Percentiles rank a stretch among this genome's conserved stretches.
These are phyloP conservation scores for Phytomonas sp. DNA, from an alignment of 208 protist species.

Conservation along the genomic window DNA sequence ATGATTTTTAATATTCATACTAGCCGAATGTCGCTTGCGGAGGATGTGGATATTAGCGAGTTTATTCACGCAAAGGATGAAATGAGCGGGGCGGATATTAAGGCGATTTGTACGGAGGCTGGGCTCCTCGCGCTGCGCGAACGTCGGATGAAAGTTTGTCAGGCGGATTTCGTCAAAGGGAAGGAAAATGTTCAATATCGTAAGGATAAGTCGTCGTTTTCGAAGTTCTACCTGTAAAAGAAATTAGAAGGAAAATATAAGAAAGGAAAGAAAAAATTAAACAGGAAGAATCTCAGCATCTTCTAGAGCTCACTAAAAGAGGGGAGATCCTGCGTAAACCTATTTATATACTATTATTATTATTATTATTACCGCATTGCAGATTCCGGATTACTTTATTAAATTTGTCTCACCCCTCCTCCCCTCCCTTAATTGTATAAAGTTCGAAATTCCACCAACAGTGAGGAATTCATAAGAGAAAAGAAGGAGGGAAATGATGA, in stretches of 20 bases:
- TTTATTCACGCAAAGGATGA: slow-evolving; percentile 99
- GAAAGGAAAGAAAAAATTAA: slow-evolving; percentile 7
- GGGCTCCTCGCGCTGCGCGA: slow-evolving; percentile 99
- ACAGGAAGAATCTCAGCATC: neutral
- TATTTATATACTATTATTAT: slow-evolving; percentile 7
- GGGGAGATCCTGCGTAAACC: neutral
- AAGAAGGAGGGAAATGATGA: neutral
- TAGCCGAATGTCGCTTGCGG: slow-evolving; percentile 96
- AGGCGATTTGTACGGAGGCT: slow-evolving; percentile 99
- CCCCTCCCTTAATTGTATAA: neutral
- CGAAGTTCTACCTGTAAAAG: slow-evolving; percentile 95
- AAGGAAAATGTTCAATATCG: slow-evolving; percentile 99
- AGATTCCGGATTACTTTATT: neutral
- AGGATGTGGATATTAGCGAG: slow-evolving; percentile 99
- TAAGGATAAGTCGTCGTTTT: slow-evolving; percentile 97
- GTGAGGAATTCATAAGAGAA: neutral
- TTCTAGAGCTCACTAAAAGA: neutral
- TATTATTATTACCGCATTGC: neutral
- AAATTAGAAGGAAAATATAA: slow-evolving; percentile 5
- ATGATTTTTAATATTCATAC: slow-evolving; percentile 99
- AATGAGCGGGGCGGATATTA: slow-evolving; percentile 99
- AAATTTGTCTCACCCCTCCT: neutral
- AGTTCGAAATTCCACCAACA: neutral
- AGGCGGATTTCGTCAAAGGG: slow-evolving; percentile 98
- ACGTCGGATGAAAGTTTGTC: slow-evolving; percentile 98